phyloP scores from a whole-genome alignment of 345 rosid species.

The Ceriops zippeliana region DNA sequence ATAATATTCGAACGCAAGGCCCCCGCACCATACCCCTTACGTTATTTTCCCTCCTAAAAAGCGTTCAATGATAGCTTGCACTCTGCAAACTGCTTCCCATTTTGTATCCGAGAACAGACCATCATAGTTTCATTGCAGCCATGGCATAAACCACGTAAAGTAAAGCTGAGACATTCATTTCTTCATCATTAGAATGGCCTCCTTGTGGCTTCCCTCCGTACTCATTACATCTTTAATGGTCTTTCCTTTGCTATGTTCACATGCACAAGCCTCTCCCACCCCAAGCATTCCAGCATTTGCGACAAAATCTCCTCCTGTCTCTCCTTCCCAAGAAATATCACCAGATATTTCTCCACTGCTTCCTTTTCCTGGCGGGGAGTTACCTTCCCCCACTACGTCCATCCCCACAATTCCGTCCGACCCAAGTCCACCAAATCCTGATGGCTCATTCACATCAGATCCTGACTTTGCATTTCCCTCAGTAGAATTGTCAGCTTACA shows the following conservation, averaged over 20 bases:
- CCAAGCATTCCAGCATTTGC: slow-evolving; percentile 38
- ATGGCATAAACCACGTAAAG: not conserved
- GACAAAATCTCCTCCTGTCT: slow-evolving; percentile 23
- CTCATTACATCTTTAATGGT: slow-evolving; percentile 30
- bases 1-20: too few relatives aligned
- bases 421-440: slow-evolving; percentile 88
- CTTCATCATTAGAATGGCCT: slow-evolving; percentile 62
- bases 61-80: too few relatives aligned
- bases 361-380: slow-evolving; percentile 60
- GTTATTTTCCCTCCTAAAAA: too few relatives aligned
- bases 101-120: not conserved
- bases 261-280: slow-evolving; percentile 20
- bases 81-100: slow-evolving; percentile 9
- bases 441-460: slow-evolving; percentile 27
- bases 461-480: slow-evolving; percentile 55
- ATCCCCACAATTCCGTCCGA: slow-evolving; percentile 71
- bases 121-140: slow-evolving; percentile 16
- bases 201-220: slow-evolving; percentile 35
- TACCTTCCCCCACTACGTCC: slow-evolving; percentile 46
- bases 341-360: slow-evolving; percentile 76
- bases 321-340: slow-evolving; percentile 49
- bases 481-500: slow-evolving; percentile 26
- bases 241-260: slow-evolving; percentile 33
- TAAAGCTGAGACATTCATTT: slow-evolving; percentile 35
- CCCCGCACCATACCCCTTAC: too few relatives aligned